A percentile compares a stretch with the other conserved stretches of the same genome.
phyloP scores from a whole-genome alignment of 2,329 filamentous ascomycete species.

The Fusarium albosuccineum region DNA sequence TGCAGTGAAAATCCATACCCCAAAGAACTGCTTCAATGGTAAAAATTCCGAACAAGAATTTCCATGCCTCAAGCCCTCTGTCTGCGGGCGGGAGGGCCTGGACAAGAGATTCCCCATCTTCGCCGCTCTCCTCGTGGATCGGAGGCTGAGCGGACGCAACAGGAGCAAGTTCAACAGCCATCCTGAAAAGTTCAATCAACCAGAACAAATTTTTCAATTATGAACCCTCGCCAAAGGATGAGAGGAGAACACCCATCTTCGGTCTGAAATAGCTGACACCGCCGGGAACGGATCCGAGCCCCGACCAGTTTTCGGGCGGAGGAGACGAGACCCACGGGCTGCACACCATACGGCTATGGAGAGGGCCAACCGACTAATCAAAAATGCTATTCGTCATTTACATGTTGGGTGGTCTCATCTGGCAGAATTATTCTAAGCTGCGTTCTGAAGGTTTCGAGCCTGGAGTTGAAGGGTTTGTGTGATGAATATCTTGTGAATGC shows the following conservation, averaged over 20 bases:
- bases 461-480: too few relatives aligned
- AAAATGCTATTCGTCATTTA: too few relatives aligned
- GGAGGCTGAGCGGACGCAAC: not conserved
- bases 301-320: too few relatives aligned
- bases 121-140: not conserved
- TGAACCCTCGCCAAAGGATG: not conserved
- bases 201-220: not conserved
- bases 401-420: too few relatives aligned
- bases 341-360: too few relatives aligned
- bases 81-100: slow-evolving; percentile 35
- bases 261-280: too few relatives aligned
- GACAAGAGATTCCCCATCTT: not conserved
- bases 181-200: not conserved
- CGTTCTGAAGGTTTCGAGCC: too few relatives aligned
- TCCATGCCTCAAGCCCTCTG: slow-evolving; percentile 37
- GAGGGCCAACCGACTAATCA: too few relatives aligned
- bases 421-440: too few relatives aligned
- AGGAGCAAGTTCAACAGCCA: not conserved
- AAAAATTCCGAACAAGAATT: slow-evolving; percentile 40
- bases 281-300: not conserved
- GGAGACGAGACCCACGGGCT: too few relatives aligned
- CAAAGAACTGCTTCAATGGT: slow-evolving; percentile 43
- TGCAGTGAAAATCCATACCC: slow-evolving; percentile 23
- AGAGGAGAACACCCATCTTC: too few relatives aligned
- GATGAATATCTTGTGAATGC: too few relatives aligned